Percentiles rank a stretch among this genome's conserved stretches.
Evolutionary conservation across 139 green algal species (phyloP).

Genomic region (Nannochloris sp.): DNA sequence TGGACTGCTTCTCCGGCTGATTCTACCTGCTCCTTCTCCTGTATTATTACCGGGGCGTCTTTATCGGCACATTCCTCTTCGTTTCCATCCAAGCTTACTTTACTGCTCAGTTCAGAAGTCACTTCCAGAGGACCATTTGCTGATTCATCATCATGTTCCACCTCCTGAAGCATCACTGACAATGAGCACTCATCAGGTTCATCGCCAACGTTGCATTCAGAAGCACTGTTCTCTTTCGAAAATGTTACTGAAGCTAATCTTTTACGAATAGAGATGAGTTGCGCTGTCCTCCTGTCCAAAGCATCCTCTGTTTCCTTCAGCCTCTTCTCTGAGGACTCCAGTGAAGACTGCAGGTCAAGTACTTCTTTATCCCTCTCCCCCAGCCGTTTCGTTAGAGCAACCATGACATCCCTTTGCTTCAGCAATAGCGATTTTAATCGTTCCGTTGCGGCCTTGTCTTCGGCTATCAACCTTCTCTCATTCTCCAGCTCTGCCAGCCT

Average conservation of each 20-base stretch:
- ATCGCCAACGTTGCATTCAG: not conserved
- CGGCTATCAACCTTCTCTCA: slow-evolving; percentile 59
- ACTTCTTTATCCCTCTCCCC: slow-evolving; percentile 91
- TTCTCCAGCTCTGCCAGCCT: slow-evolving; percentile 71
- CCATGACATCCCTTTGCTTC: slow-evolving; percentile 98
- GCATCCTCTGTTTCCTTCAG: slow-evolving; percentile 67
- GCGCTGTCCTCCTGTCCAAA: slow-evolving; percentile 76
- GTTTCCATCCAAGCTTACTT: not conserved
- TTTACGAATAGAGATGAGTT: slow-evolving; percentile 68
- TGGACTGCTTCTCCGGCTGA: not conserved
- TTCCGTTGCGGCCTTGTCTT: slow-evolving; percentile 68
- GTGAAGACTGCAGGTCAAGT: slow-evolving; percentile 73
- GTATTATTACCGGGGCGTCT: not conserved
- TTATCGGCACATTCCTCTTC: not conserved
- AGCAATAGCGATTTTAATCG: slow-evolving; percentile 85
- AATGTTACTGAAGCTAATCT: not conserved
- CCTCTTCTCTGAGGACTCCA: slow-evolving; percentile 70
- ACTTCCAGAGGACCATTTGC: slow-evolving; percentile 4
- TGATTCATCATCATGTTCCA: not conserved
- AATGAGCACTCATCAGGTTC: not conserved
- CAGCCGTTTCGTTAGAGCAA: slow-evolving; percentile 82
- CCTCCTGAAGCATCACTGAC: not conserved
- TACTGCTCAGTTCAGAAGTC: slow-evolving; percentile 1
- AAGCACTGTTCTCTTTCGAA: not conserved
- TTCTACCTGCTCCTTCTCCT: not conserved